phyloP scores from a whole-genome alignment of 441 rosid species.

The Breynia disticha region DNA sequence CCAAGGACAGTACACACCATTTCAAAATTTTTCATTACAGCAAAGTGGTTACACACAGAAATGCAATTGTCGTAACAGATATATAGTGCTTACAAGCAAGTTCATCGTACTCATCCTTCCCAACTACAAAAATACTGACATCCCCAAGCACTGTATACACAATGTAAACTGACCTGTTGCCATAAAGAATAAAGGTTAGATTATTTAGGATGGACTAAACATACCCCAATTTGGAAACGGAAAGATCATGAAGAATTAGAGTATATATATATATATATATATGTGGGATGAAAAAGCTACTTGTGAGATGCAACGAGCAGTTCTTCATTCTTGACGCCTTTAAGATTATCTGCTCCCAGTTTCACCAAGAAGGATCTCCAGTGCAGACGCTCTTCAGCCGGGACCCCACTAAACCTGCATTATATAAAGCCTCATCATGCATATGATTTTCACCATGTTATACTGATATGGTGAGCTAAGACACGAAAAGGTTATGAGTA shows the following conservation, averaged over 20 bases:
- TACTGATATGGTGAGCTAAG: not conserved
- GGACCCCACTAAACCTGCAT: conserved; percentile 85
- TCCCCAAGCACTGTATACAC: conserved; percentile 89
- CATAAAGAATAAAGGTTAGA: not conserved
- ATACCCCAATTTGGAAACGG: no score
- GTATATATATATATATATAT: no score
- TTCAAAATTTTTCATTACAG: no score
- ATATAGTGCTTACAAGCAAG: conserved; percentile 66
- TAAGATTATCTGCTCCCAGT: conserved; percentile 89
- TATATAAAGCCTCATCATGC: no score
- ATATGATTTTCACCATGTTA: conserved; percentile 4
- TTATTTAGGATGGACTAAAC: no score
- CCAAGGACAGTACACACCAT: no score
- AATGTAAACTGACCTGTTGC: conserved; percentile 72
- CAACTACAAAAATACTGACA: conserved; percentile 78
- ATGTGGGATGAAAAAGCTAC: conserved; percentile 22
- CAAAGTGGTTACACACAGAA: no score
- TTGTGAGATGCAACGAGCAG: conserved; percentile 95
- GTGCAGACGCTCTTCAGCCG: conserved; percentile 80
- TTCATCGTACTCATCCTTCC: conserved; percentile 96
- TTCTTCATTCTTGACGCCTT: conserved; percentile 83
- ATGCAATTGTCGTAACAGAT: no score
- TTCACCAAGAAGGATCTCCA: conserved; percentile 92
- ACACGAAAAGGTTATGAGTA: conserved; percentile 6
- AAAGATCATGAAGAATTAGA: no score